Evolutionary conservation across 176 grass and related monocot genomes (phyloP).

Genomic region (Poa annua): DNA sequence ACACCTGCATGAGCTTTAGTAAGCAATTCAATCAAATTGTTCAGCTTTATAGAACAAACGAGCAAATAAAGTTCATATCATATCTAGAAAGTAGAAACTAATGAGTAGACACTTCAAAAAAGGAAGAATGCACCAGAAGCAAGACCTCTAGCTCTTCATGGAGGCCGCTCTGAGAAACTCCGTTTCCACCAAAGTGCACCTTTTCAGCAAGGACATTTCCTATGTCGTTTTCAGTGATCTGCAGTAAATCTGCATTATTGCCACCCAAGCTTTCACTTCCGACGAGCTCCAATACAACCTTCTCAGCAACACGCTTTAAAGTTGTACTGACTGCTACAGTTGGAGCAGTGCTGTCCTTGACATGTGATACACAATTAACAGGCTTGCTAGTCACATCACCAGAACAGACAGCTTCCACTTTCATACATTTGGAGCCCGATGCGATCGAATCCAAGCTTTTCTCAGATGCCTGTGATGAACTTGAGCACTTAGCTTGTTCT

Average conservation of each 20-base stretch:
- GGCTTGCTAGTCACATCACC: conserved; percentile 35
- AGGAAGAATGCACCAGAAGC: conserved; percentile 45
- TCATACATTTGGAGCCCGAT: background rate
- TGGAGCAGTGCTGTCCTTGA: conserved; percentile 39
- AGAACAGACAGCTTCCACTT: conserved; percentile 22
- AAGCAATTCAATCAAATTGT: conserved; percentile 57
- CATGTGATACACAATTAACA: conserved; percentile 27
- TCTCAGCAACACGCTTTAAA: conserved; percentile 46
- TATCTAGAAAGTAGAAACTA: conserved; percentile 26
- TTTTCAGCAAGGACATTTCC: conserved; percentile 40
- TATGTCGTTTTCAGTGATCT: conserved; percentile 41
- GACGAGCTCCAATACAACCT: conserved; percentile 51
- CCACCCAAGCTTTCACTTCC: conserved; percentile 53
- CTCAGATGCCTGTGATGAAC: conserved; percentile 52
- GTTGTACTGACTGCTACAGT: conserved; percentile 35
- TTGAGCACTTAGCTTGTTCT: conserved; percentile 30
- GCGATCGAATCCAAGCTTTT: conserved; percentile 35
- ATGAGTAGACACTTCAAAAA: background rate
- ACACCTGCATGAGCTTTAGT: conserved; percentile 75
- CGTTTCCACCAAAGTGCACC: conserved; percentile 42
- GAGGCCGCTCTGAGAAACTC: conserved; percentile 44
- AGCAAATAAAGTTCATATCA: conserved; percentile 46
- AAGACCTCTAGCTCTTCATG: conserved; percentile 77
- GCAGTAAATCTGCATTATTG: conserved; percentile 51
- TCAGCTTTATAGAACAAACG: conserved; percentile 47